These are phyloP conservation scores for Exophiala mesophila DNA, from an alignment of 2,329 filamentous ascomycete species.

Conservation along the genomic window DNA sequence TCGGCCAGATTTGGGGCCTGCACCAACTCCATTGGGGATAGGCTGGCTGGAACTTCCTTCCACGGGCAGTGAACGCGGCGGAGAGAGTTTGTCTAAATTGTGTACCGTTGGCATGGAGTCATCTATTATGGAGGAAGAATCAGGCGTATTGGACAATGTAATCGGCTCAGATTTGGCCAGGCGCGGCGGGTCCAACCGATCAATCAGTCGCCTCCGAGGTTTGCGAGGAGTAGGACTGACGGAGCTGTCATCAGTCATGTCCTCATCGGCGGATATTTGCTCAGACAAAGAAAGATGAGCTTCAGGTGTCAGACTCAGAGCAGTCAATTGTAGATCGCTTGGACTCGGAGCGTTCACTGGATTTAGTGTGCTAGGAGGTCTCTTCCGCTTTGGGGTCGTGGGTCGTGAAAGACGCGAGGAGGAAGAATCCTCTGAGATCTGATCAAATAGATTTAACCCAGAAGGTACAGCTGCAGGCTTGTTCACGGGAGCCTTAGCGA, in stretches of 20 bases:
- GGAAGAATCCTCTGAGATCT: conserved; percentile 13
- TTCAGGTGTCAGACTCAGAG: conserved; percentile 22
- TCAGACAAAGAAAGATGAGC: conserved; percentile 3
- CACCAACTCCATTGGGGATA: conserved; percentile 1
- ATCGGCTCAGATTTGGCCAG: conserved; percentile 1
- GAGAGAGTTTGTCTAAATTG: background rate
- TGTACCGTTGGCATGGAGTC: background rate
- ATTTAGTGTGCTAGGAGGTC: conserved; percentile 10
- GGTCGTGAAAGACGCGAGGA: conserved; percentile 6
- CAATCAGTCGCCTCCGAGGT: conserved; percentile 18
- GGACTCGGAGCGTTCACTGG: conserved; percentile 15
- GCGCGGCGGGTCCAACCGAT: conserved; percentile 21
- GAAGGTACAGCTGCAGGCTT: too few species aligned
- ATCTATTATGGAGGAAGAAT: background rate
- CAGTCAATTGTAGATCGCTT: conserved; percentile 19
- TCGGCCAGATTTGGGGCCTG: conserved; percentile 4
- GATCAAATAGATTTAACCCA: too few species aligned
- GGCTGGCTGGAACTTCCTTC: conserved; percentile 5
- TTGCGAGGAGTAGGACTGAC: background rate
- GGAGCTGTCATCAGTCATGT: conserved; percentile 9
- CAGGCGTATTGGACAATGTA: background rate
- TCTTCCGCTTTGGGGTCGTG: conserved; percentile 22
- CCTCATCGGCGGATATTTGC: conserved; percentile 12
- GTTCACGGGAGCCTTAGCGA: too few species aligned
- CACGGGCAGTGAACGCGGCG: background rate